Base-by-base conservation (phyloP, 2,329 filamentous ascomycete species). In the Neophaeococcomyces mojaviensis region DNA sequence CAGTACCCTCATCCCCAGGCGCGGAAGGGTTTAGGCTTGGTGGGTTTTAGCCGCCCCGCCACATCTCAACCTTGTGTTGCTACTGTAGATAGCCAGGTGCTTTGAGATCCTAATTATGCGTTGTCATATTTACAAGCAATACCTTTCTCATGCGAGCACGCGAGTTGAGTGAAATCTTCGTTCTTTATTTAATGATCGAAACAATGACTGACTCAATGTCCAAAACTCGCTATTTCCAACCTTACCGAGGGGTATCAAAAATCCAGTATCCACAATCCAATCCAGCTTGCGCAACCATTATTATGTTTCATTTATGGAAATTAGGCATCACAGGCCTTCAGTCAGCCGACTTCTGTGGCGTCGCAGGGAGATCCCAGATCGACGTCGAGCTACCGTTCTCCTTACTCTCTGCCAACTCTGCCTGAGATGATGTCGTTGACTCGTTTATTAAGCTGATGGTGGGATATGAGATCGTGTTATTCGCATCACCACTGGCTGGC, bases 361-460 rank as follows among this genome's bases (percentile, higher is more conserved):
- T 71, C 20, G 70, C 66, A 3, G 68, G 69, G 28, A 71, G 63
- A 40, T 70, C 69, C 67, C 68, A 72, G n/a, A 71, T 59, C 44
- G 65, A 58, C 32, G 49, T 48, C 10, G 47, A 43, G 12, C 41
- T 16, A 35, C 49, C 5, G 55, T 22, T 12, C 30, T 40, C 22
- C n/a, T 47, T 30, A 32, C 8, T 20, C 26, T 46, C 26, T 24
- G 22, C 39, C n/a, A 30, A 43, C 16, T 18, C 6, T 10, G 3
- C 34, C 19, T 37, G 8, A 37, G 15, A 18, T 18, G 34, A 37
- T 37, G 34, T 16, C 16, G 47, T 22, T 44, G 46, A 41, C 55
- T 53, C 32, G 46, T 39, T 37, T 48, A 18, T 48, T 45, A 42
- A 18, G 24, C 48, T 34, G 15, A 37, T 35, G 22, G 50, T 39